These are phyloP conservation scores for Aspergillus neoniger DNA, from an alignment of 2,329 filamentous ascomycete species.

Conservation along the genomic window DNA sequence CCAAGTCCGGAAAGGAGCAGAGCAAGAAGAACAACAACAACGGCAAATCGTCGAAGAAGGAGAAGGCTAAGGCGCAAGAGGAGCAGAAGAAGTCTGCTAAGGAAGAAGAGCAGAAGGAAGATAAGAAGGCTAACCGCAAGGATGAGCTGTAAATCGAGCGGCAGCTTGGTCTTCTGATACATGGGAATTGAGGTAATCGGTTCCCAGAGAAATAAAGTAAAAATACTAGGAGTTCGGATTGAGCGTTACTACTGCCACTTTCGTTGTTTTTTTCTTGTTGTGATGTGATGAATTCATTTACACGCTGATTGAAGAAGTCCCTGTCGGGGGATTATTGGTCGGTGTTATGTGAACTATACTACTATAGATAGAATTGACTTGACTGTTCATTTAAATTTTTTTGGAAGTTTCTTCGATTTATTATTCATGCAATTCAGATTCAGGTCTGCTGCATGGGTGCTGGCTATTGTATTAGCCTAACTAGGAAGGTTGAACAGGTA, in stretches of 20 bases:
- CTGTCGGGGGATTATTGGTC: neutral
- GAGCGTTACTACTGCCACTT: slow-evolving; percentile 12
- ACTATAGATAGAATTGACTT: neutral
- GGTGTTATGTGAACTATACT: neutral
- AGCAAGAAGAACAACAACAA: slow-evolving; percentile 33
- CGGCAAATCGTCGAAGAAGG: slow-evolving; percentile 20
- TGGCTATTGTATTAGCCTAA: too few relatives aligned
- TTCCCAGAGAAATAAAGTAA: neutral
- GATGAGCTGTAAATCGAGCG: slow-evolving; percentile 32
- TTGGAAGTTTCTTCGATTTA: neutral
- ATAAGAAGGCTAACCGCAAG: slow-evolving; percentile 33
- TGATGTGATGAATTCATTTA: neutral
- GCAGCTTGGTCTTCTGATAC: too few relatives aligned
- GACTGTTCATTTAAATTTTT: neutral
- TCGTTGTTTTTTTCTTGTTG: neutral
- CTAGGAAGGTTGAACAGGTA: neutral
- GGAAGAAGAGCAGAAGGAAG: slow-evolving; percentile 22
- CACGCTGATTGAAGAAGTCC: too few relatives aligned
- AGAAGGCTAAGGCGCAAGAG: slow-evolving; percentile 9
- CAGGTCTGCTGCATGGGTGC: neutral
- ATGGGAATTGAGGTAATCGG: too few relatives aligned
- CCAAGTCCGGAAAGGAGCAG: slow-evolving; percentile 23
- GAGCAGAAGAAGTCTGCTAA: neutral
- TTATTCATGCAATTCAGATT: neutral
- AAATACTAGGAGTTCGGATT: slow-evolving; percentile 17